phyloP scores from a whole-genome alignment of 345 rosid species.

The Arabis hirsuta region DNA sequence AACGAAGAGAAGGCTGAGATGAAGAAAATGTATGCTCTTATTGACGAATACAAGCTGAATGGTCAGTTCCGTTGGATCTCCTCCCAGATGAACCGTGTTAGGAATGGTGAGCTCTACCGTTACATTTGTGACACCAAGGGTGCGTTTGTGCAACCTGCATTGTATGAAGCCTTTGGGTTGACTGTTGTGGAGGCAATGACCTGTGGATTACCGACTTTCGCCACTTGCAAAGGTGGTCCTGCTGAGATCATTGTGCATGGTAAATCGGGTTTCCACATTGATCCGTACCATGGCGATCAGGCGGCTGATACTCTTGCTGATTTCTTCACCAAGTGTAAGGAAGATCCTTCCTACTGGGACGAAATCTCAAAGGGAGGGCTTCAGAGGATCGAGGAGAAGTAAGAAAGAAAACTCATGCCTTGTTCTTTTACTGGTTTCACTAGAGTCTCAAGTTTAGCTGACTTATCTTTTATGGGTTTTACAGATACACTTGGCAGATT shows the following conservation, averaged over 20 bases:
- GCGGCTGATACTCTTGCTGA: conserved; percentile 71
- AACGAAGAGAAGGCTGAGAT: conserved; percentile 91
- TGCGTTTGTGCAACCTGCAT: conserved; percentile 82
- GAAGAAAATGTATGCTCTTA: conserved; percentile 75
- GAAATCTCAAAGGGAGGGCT: conserved; percentile 75
- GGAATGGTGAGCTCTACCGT: conserved; percentile 95
- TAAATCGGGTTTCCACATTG: conserved; percentile 83
- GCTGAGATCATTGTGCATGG: conserved; percentile 95
- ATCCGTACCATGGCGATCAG: conserved; percentile 90
- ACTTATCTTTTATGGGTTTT: conserved; percentile 11
- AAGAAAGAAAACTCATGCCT: conserved; percentile 6
- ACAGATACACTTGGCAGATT: conserved; percentile 89
- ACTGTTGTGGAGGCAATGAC: conserved; percentile 99
- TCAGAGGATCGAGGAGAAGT: conserved; percentile 88
- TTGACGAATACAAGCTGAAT: conserved; percentile 66
- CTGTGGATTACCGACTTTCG: conserved; percentile 94
- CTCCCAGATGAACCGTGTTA: conserved; percentile 88
- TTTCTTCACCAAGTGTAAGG: conserved; percentile 74
- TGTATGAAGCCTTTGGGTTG: conserved; percentile 96
- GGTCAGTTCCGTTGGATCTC: conserved; percentile 92
- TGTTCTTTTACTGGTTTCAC: background rate
- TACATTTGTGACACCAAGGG: conserved; percentile 86
- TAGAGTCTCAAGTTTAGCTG: conserved; percentile 6
- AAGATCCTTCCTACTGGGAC: conserved; percentile 74
- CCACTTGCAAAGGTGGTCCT: conserved; percentile 95